A percentile compares a stretch with the other conserved stretches of the same genome.
phyloP scores from a whole-genome alignment of 1,139 yeast genomes.

The Scheffersomyces insectosa region DNA sequence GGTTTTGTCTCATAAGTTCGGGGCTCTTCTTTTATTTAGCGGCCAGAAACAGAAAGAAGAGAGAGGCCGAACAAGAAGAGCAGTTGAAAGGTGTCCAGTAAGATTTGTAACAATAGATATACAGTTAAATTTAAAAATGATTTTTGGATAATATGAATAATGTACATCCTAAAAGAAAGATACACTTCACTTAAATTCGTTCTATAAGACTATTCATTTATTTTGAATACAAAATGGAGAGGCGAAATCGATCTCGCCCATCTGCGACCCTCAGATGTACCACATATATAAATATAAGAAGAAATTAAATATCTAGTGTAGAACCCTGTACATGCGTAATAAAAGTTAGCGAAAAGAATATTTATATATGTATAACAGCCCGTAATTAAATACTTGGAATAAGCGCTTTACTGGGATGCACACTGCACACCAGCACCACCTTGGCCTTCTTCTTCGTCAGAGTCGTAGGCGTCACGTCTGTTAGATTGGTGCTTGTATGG shows the following conservation, averaged over 20 bases:
- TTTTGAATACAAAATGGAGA: too few species aligned
- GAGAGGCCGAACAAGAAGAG: background rate
- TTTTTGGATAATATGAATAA: too few species aligned
- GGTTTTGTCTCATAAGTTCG: slow-evolving; percentile 9
- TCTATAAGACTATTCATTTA: too few species aligned
- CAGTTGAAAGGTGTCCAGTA: background rate
- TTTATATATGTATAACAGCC: background rate
- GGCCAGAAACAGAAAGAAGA: background rate
- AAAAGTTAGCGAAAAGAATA: background rate
- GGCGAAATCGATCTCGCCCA: too few species aligned
- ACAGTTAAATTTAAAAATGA: too few species aligned
- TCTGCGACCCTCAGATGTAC: too few species aligned
- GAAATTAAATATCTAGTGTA: background rate
- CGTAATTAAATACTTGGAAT: background rate
- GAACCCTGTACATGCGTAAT: slow-evolving; percentile 1
- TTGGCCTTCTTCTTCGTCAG: slow-evolving; percentile 57
- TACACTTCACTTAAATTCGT: too few species aligned
- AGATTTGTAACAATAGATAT: too few species aligned
- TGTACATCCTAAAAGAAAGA: too few species aligned
- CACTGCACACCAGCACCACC: slow-evolving; percentile 81
- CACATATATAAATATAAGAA: too few species aligned
- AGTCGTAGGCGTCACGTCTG: slow-evolving; percentile 60
- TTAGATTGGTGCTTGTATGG: slow-evolving; percentile 56
- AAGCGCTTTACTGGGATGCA: slow-evolving; percentile 64
- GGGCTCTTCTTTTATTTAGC: slow-evolving; percentile 1